Percentiles rank a stretch among this genome's conserved stretches.
Evolutionary conservation across 108 stramenopile species (phyloP).

Genomic region (Pseudonitzschia delicatissima): DNA sequence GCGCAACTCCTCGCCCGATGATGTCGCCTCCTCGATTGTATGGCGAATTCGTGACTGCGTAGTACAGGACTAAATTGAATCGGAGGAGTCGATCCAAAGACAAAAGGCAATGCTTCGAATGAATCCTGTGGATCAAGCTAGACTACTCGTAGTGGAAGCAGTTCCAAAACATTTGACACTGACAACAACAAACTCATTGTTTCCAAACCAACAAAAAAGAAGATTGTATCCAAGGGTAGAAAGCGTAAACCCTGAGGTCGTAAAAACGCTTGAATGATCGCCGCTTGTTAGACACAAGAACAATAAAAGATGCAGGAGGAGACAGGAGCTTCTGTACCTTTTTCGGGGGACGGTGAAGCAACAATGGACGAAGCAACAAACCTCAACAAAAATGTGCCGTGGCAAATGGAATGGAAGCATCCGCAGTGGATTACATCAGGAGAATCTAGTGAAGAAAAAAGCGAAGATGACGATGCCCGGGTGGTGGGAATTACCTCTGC

Average conservation of each 20-base stretch:
- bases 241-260: background rate
- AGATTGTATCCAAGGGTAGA: background rate
- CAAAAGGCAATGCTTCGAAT: background rate
- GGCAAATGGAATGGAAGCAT: conserved; percentile 17
- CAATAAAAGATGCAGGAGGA: background rate
- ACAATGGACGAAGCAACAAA: background rate
- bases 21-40: too few species aligned
- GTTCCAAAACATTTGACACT: too few species aligned
- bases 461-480: background rate
- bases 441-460: too few species aligned
- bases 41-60: too few species aligned
- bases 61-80: background rate
- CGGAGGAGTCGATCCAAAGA: background rate
- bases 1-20: too few species aligned
- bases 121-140: too few species aligned
- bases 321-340: too few species aligned
- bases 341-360: too few species aligned
- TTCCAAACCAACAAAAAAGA: background rate
- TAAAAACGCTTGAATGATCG: background rate
- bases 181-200: too few species aligned
- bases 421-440: background rate
- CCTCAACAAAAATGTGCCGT: background rate
- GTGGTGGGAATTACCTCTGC: conserved; percentile 11
- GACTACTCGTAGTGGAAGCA: too few species aligned
- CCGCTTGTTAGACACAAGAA: background rate